These are phyloP conservation scores for Helminthosporium solani DNA, from an alignment of 2,329 filamentous ascomycete species.

Conservation along the genomic window DNA sequence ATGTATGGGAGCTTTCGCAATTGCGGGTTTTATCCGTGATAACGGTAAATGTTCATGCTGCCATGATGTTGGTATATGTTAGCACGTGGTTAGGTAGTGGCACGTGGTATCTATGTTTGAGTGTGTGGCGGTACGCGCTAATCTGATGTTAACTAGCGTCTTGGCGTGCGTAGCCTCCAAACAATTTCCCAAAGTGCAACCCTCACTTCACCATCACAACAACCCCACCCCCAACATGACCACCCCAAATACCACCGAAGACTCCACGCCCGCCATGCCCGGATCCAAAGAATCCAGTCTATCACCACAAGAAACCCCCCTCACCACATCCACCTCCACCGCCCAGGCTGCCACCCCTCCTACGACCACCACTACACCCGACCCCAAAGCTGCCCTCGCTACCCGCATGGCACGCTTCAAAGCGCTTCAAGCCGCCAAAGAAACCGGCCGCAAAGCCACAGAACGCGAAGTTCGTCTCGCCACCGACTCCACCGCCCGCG, in stretches of 20 bases:
- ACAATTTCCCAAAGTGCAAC: not conserved
- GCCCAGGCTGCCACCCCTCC: constrained; percentile 1
- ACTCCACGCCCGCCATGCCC: constrained; percentile 4
- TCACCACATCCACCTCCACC: constrained; percentile 7
- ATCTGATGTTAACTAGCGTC: constrained; percentile 1
- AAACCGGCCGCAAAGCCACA: constrained; percentile 63
- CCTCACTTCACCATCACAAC: not conserved
- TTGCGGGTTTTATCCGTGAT: too few relatives aligned
- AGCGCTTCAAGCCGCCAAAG: constrained; percentile 72
- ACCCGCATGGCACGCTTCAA: constrained; percentile 72
- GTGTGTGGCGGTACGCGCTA: too few relatives aligned
- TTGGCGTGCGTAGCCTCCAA: constrained; percentile 8
- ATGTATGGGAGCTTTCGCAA: too few relatives aligned
- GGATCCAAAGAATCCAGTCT: constrained; percentile 2
- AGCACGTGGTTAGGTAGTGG: too few relatives aligned
- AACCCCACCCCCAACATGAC: constrained; percentile 8
- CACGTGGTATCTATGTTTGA: too few relatives aligned
- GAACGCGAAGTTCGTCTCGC: constrained; percentile 39
- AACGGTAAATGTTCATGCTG: too few relatives aligned
- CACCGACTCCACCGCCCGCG: constrained; percentile 30
- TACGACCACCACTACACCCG: constrained; percentile 3
- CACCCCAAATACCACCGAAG: not conserved
- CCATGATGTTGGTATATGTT: too few relatives aligned
- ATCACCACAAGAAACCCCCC: constrained; percentile 8
- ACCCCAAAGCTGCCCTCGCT: constrained; percentile 36